Evolutionary conservation across 306 rosid genomes (phyloP).

Genomic region (Begonia masoniana): DNA sequence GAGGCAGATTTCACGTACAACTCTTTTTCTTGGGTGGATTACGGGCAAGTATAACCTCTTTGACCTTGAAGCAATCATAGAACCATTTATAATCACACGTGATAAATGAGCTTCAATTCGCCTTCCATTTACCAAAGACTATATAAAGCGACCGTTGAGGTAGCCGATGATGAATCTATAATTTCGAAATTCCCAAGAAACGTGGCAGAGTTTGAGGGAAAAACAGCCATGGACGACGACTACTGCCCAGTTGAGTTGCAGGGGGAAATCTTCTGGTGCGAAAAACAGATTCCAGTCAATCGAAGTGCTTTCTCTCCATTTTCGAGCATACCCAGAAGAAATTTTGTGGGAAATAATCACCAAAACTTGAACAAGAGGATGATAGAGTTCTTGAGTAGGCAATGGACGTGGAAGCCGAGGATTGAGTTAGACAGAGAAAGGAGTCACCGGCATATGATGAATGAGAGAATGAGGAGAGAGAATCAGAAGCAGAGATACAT

Average conservation of each 20-base stretch:
- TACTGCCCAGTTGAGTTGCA: conserved; percentile 23
- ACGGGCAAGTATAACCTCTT: neutral
- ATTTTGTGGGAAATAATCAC: conserved; percentile 3
- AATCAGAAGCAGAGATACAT: conserved; percentile 40
- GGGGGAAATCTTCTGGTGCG: conserved; percentile 30
- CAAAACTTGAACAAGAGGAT: conserved; percentile 26
- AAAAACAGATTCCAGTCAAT: conserved; percentile 6
- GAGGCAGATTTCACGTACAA: neutral
- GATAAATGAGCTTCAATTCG: neutral
- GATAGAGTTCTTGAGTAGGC: conserved; percentile 27
- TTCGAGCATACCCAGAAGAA: conserved; percentile 10
- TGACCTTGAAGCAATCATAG: neutral
- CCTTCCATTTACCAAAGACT: neutral
- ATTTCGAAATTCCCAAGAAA: conserved; percentile 1
- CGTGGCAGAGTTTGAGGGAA: neutral
- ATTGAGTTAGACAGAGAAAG: conserved; percentile 26
- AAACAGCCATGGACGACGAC: conserved; percentile 13
- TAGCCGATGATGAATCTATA: conserved; percentile 7
- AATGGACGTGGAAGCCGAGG: conserved; percentile 2
- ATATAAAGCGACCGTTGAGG: neutral
- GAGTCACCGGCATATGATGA: conserved; percentile 46
- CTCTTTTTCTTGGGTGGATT: neutral
- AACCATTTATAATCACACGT: conserved; percentile 5
- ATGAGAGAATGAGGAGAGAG: conserved; percentile 65
- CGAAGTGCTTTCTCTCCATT: conserved; percentile 37